Evolutionary conservation across 2,329 filamentous ascomycete genomes (phyloP).

Genomic region (Neofusicoccum umdonicola): DNA sequence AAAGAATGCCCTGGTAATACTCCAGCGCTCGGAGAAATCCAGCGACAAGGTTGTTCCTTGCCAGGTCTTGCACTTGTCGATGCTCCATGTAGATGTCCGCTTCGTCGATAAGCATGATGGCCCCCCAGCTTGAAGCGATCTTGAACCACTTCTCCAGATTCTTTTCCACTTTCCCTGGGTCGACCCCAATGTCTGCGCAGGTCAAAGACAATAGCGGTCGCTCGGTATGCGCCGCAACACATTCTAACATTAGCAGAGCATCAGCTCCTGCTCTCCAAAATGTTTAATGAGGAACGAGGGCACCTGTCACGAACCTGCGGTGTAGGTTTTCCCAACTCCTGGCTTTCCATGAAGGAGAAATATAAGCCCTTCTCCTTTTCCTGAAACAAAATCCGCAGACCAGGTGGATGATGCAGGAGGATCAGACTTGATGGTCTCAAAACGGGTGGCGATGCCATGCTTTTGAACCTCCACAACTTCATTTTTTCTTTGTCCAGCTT

Average conservation of each 20-base stretch:
- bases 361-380: background rate
- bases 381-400: constrained; percentile 6
- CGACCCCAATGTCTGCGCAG: constrained; percentile 28
- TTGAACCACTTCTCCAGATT: constrained; percentile 21
- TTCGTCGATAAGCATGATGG: constrained; percentile 32
- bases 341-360: constrained; percentile 11
- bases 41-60: constrained; percentile 33
- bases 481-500: too few species aligned
- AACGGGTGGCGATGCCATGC: too few species aligned
- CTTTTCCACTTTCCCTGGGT: constrained; percentile 9
- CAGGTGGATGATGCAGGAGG: background rate
- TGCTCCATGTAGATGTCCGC: constrained; percentile 39
- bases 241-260: constrained; percentile 26
- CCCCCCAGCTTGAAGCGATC: constrained; percentile 26
- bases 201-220: constrained; percentile 33
- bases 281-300: background rate
- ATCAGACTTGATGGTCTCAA: too few species aligned
- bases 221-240: constrained; percentile 32
- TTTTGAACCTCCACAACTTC: too few species aligned
- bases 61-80: constrained; percentile 29
- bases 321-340: constrained; percentile 24
- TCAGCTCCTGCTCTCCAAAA: too few species aligned
- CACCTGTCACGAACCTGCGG: constrained; percentile 26
- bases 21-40: constrained; percentile 26
- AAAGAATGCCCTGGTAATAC: constrained; percentile 27